Conservation (phyloP, 495 filamentous ascomycete species). For the Bombardia bombarda region DNA sequence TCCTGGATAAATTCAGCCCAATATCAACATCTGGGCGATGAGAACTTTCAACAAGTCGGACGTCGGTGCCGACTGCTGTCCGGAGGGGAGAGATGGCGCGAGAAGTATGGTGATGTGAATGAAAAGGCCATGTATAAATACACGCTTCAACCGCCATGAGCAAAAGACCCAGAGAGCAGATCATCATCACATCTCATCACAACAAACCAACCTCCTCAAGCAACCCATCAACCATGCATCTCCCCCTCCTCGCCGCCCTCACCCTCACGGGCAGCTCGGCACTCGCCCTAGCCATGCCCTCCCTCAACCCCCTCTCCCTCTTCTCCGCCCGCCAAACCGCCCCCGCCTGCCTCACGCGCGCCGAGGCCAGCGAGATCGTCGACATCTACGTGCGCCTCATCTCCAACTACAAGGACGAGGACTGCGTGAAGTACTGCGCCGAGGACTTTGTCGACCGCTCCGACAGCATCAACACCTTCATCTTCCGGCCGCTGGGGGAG, state of each 20-base stretch:
- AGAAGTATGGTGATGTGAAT: background rate
- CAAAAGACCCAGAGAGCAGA: background rate
- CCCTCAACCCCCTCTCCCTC: conserved; percentile 6
- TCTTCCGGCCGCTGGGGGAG: conserved; percentile 22
- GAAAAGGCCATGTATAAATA: conserved; percentile 8
- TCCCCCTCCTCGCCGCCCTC: conserved; percentile 17
- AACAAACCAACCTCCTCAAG: background rate
- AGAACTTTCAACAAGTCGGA: background rate
- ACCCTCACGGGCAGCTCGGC: conserved; percentile 19
- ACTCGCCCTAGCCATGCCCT: conserved; percentile 19
- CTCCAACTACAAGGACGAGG: conserved; percentile 25
- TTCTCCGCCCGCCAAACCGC: conserved; percentile 5
- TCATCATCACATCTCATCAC: conserved; percentile 1
- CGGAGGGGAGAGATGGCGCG: background rate
- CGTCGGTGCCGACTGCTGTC: background rate
- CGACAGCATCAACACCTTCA: conserved; percentile 34
- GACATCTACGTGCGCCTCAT: conserved; percentile 24
- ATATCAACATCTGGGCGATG: conserved; percentile 7
- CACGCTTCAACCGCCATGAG: background rate
- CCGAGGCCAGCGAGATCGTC: conserved; percentile 21
- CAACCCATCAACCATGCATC: conserved; percentile 15
- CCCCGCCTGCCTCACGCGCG: conserved; percentile 17
- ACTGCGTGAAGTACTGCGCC: conserved; percentile 29
- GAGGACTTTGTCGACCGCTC: conserved; percentile 25
- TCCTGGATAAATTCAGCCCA: conserved; percentile 20